Base-by-base conservation (phyloP, 1,284 basidiomycete genomes). In the Bjerkandera adusta region DNA sequence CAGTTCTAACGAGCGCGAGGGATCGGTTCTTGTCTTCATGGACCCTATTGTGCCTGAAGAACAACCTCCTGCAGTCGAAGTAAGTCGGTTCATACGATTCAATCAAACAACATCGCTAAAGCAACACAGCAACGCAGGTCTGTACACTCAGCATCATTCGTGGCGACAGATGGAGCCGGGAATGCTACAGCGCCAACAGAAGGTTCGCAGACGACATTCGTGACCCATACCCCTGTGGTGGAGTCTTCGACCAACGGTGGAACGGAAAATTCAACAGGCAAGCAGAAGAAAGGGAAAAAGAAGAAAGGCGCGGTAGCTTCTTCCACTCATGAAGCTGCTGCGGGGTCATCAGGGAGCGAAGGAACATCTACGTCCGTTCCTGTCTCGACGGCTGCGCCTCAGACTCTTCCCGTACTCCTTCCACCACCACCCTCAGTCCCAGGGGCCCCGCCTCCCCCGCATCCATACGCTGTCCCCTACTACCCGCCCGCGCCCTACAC, bases 391-490 rank as follows among this genome's bases (percentile, higher is more conserved):
- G 8, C 27, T 8, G 27, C 8, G 8, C n/a, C 27, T 30, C 27
- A 8, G n/a, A 8, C 27, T 8, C 27, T n/a, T 30, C 27, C 27
- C 27, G 27, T 30, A 8, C 8, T 30, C 27, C 8, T n/a, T 30
- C 27, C 27, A 8, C 8, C 27, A 30, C 8, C 27, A 3, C 21
- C 32, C 1, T n/a, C 22, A n/a, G 26, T 12, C 6, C 11, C 29
- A 6, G 37, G 24, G 25, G 11, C 33, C 18, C 21, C 43, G 3
- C 40, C 15, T 7, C 38, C 35, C 2, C 45, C 58, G 26, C 56
- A 57, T 11, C 59, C 57, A 24, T 65, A 64, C 47, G 53, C 56
- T 4, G 55, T 61, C 38, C 60, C 68, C 5, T 72, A 67, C 57
- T 70, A 68, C 45, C 56, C 63, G 51, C 60, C 59, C 25, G 56